Evolutionary conservation across 2,329 filamentous ascomycete genomes (phyloP).

Genomic region (Cryphonectria parasitica): DNA sequence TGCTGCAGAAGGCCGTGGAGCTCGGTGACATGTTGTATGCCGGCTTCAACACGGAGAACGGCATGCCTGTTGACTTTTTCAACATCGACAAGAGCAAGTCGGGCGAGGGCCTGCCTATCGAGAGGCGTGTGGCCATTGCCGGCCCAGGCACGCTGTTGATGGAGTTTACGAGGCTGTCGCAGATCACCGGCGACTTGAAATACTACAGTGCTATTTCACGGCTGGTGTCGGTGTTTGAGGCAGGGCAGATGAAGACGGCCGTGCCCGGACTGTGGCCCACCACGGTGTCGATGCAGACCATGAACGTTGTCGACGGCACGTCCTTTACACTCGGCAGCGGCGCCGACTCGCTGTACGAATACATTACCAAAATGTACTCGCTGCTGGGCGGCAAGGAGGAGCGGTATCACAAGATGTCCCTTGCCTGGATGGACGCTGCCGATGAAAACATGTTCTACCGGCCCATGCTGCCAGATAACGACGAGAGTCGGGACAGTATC

Average conservation of each 20-base stretch:
- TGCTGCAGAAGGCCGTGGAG: conserved; percentile 49
- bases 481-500: conserved; percentile 65
- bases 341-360: conserved; percentile 53
- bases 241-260: conserved; percentile 65
- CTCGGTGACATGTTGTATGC: conserved; percentile 51
- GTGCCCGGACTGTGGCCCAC: conserved; percentile 77
- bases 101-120: conserved; percentile 40
- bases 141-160: conserved; percentile 68
- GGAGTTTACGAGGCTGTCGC: conserved; percentile 74
- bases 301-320: conserved; percentile 41
- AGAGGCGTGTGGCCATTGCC: conserved; percentile 47
- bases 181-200: conserved; percentile 72
- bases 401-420: conserved; percentile 65
- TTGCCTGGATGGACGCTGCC: conserved; percentile 61
- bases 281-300: conserved; percentile 60
- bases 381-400: conserved; percentile 63
- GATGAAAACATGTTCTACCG: conserved; percentile 66
- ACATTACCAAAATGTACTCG: conserved; percentile 51
- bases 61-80: conserved; percentile 53
- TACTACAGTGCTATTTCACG: conserved; percentile 74
- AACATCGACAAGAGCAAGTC: conserved; percentile 46
- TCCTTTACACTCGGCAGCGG: conserved; percentile 42
- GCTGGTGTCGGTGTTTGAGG: conserved; percentile 69
- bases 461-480: conserved; percentile 61
- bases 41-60: conserved; percentile 50